phyloP scores from a whole-genome alignment of 78 protist species.

The Dictyostelium citrinum region DNA sequence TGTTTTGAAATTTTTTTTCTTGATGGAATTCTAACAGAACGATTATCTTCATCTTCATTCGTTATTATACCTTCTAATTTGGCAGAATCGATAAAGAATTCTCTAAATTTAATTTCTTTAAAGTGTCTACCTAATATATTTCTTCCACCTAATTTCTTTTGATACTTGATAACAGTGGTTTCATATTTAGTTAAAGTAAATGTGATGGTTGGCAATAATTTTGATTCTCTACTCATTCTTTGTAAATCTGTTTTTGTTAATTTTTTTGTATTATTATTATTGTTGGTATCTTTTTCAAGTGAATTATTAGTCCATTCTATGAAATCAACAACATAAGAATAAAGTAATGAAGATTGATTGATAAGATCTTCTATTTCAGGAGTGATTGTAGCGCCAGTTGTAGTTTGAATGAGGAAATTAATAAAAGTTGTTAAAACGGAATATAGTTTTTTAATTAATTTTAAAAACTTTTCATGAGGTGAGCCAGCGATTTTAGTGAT shows the following conservation, averaged over 20 bases:
- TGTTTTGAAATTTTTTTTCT: background rate
- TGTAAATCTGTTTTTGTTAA: background rate
- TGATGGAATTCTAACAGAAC: background rate
- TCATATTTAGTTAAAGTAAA: conserved; percentile 24
- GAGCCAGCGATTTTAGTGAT: background rate
- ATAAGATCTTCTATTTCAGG: background rate
- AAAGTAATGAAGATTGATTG: background rate
- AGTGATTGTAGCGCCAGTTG: too few species aligned
- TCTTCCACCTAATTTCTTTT: conserved; percentile 18
- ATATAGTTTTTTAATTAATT: conserved; percentile 23
- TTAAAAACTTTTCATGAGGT: conserved; percentile 12
- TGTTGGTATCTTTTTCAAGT: background rate
- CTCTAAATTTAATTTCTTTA: conserved; percentile 6
- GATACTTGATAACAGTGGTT: conserved; percentile 23
- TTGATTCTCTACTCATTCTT: conserved; percentile 33
- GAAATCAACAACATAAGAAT: background rate
- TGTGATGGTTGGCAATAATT: conserved; percentile 18
- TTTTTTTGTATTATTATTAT: background rate
- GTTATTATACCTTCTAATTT: background rate
- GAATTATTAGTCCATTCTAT: background rate
- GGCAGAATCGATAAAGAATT: background rate
- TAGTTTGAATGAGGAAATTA: background rate
- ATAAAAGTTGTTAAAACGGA: background rate
- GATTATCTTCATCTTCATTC: background rate
- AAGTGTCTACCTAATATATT: background rate